These are phyloP conservation scores for Chondrus crispus DNA, from an alignment of 23 red algal genomes.

Conservation along the genomic window DNA sequence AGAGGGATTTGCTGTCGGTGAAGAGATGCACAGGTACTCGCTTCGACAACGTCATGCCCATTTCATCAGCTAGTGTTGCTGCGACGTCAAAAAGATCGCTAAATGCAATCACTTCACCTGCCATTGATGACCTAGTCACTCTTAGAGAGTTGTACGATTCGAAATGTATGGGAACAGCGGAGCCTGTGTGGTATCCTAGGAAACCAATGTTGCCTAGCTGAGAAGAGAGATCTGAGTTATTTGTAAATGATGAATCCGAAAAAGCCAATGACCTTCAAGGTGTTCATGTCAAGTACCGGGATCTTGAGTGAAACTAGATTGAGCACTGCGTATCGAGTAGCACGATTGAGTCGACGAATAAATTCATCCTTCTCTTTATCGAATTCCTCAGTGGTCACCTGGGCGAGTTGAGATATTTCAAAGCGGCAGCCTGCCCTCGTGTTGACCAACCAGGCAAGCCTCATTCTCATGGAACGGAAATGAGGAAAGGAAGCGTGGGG, in stretches of 20 bases:
- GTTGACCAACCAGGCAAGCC: constrained; percentile 33
- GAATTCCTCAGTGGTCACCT: constrained; percentile 11
- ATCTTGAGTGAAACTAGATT: background rate
- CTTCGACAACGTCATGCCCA: background rate
- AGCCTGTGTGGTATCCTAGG: background rate
- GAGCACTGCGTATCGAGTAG: background rate
- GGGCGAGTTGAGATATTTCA: constrained; percentile 35
- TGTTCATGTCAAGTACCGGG: background rate
- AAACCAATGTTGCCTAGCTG: constrained; percentile 4
- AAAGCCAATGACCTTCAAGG: no score
- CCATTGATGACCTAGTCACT: background rate
- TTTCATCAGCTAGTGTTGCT: background rate
- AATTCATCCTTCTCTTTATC: background rate
- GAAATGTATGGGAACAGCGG: background rate
- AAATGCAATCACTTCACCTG: constrained; percentile 11
- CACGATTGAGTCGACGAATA: constrained; percentile 25
- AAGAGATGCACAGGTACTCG: background rate
- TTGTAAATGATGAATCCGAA: constrained; percentile 30
- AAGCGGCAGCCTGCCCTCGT: constrained; percentile 26
- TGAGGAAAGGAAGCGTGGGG: background rate
- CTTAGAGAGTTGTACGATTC: background rate
- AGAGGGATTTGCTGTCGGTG: constrained; percentile 9
- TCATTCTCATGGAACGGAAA: constrained; percentile 51
- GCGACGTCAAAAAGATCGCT: constrained; percentile 3
- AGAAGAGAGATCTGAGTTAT: constrained; percentile 3